These are phyloP conservation scores for Paramecium primaurelia DNA, from an alignment of 73 alveolate genomes.

Conservation along the genomic window DNA sequence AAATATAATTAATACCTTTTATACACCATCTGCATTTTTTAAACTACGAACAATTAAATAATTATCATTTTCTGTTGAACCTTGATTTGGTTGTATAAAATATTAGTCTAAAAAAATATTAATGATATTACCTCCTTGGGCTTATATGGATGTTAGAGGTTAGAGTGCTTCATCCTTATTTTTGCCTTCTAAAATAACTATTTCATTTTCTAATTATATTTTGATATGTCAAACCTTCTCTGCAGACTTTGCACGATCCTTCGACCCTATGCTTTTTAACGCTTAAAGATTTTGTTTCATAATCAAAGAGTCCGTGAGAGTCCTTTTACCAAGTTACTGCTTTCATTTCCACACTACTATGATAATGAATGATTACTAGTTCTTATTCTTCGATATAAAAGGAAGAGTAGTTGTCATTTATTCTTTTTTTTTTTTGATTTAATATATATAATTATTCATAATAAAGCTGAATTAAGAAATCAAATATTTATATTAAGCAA, in stretches of 20 bases:
- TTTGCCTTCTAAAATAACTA: background rate
- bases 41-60: slow-evolving; percentile 60
- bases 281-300: slow-evolving; percentile 76
- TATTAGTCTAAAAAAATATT: background rate
- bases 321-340: slow-evolving; percentile 84
- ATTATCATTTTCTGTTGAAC: background rate
- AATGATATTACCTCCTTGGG: background rate
- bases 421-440: slow-evolving; percentile 5
- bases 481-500: background rate
- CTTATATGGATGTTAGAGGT: background rate
- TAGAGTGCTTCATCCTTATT: background rate
- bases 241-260: slow-evolving; percentile 49
- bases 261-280: slow-evolving; percentile 54
- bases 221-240: background rate
- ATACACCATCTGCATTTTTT: slow-evolving; percentile 57
- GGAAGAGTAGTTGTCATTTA: slow-evolving; percentile 49
- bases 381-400: slow-evolving; percentile 19
- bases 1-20: background rate
- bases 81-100: background rate
- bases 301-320: slow-evolving; percentile 85
- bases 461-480: background rate
- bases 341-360: slow-evolving; percentile 65
- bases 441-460: background rate
- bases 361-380: background rate
- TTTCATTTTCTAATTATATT: slow-evolving; percentile 15